These are phyloP conservation scores for Viridothelium virens DNA, from an alignment of 495 filamentous ascomycete genomes.

Conservation along the genomic window DNA sequence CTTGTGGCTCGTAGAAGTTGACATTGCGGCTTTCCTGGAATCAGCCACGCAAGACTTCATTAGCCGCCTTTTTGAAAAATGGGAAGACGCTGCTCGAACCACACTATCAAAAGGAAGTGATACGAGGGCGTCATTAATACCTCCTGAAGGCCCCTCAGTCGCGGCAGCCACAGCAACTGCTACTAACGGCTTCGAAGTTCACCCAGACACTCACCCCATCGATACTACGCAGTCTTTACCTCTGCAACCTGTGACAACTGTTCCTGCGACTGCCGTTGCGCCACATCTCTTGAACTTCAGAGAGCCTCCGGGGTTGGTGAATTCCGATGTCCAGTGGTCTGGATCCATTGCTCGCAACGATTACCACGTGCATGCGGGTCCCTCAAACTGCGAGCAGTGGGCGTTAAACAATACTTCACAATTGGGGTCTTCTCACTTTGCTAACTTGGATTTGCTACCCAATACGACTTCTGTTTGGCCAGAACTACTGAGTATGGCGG, in stretches of 20 bases:
- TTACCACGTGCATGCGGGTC: neutral
- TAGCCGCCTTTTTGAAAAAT: neutral
- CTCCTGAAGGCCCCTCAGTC: neutral
- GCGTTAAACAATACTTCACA: neutral
- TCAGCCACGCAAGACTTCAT: slow-evolving; percentile 2
- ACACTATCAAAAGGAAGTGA: neutral
- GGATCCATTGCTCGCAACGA: neutral
- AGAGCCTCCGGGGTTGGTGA: neutral
- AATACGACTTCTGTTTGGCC: neutral
- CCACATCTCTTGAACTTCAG: neutral
- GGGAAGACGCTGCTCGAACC: neutral
- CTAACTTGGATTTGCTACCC: neutral
- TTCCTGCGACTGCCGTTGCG: neutral
- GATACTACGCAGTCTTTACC: neutral
- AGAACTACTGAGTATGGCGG: neutral
- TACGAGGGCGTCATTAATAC: neutral
- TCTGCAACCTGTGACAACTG: neutral
- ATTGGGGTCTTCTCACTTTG: neutral
- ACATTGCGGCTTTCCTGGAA: neutral
- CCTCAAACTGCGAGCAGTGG: neutral
- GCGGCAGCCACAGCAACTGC: neutral
- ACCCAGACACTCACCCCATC: neutral
- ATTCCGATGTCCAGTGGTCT: neutral
- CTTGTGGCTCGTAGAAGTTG: neutral
- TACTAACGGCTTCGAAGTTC: neutral